Evolutionary conservation across 2,329 filamentous ascomycete genomes (phyloP), one percentile per base, ranked within the genome.

Genomic region (Catunica adiposa): DNA sequence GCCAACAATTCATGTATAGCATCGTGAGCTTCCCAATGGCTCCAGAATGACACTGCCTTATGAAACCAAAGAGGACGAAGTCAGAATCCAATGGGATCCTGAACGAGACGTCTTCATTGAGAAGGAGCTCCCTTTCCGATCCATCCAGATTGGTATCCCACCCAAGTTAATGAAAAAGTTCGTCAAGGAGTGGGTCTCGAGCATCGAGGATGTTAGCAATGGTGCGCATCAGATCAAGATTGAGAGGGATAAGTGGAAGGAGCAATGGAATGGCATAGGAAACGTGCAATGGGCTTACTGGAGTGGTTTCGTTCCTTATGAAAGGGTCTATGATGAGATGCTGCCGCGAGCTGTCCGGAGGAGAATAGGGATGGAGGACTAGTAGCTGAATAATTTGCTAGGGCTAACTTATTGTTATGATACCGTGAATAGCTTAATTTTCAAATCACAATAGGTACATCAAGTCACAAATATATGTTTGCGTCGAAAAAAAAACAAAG

Each of bases 21-120:
- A 14, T 48, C 44, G 44, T n/a, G 44, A n/a, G 9, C n/a, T 25
- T 48, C 15, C 44, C 8, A 48, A 48, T 25, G 15, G 44, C 20
- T 48, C 44, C 9, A 9, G 23, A 8, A 23, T 48, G 15, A 26
- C 44, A 4, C 9, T 48, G 9, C 20, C 50, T 14, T 52, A 37
- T 17, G 17, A 52, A 14, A 52, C 50, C 31, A 52, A 52, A 17
- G 37, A 23, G 15, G 50, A 52, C 17, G 37, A 44, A n/a, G 76
- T 82, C 0, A 70, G 73, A n/a, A 69, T 82, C 6, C 79, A 82
- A 63, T 83, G 80, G 79, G 80, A 83, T 64, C 79, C 79, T 0
- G 80, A 83, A 62, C 62, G 80, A 20, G 68, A 69, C 23, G 63
- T 72, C 1, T 62, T 64, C 37, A 63, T 81, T 9, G 70, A 64